Evolutionary conservation across 75 land plant genomes (phyloP), one percentile per base, ranked within the genome.

Genomic region (Cunninghamia lanceolata): DNA sequence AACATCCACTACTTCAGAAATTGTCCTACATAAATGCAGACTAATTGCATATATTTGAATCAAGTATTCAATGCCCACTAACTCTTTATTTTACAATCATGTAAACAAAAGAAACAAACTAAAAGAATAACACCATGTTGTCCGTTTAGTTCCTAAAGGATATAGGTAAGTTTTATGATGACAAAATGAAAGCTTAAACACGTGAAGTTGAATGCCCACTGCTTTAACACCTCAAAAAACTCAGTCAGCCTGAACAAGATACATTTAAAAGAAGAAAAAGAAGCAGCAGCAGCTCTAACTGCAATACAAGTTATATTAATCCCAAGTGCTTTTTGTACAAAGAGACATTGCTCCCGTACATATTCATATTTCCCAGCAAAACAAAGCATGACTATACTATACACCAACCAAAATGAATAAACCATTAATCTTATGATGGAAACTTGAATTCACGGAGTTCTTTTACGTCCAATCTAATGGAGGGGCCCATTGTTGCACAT

Each of bases 401-500:
- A 73, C 38, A 73, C 75, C 36, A 34, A 38, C 75, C n/a, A 73
- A 73, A 73, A 73, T 73, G 82, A 80, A 80, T 40, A 80, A 42
- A 28, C 32, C 10, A 30, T 71, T 3, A 21, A 34, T 21, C 42
- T 71, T 47, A 74, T 32, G 84, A 82, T 66, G 91, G 82, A 42
- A 84, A 85, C 93, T 95, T 96, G 92, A 89, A 95, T 34, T 96
- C 99, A n/a, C 96, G 96, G 90, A 95, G 88, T 46, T 94, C 93
- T 85, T 83, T 95, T 34, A 93, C 85, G 52, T 89, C 92, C 76
- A 98, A 77, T 68, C 93, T 89, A 50, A 98, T 94, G 0, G 99
- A 98, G 63, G 99, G 99, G 1, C 99, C 99, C 99, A 98, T 98
- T 35, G 99, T 93, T 38, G 99, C 85, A 86, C 99, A 98, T 38